Conservation (phyloP, 2,329 filamentous ascomycete genomes). For the Pseudogymnoascus sp. region DNA sequence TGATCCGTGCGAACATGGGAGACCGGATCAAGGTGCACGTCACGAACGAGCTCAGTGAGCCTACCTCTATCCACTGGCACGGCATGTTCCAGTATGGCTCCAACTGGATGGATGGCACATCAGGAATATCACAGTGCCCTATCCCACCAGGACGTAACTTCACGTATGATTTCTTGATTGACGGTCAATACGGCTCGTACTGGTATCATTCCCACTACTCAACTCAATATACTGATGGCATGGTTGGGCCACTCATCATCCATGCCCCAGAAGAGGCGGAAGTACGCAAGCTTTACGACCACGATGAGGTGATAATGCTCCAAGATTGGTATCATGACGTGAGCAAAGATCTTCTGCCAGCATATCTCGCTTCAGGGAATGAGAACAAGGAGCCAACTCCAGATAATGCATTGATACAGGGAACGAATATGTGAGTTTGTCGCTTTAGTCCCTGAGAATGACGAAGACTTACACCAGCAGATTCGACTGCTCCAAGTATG, state of each 20-base stretch:
- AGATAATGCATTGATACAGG: slow-evolving; percentile 43
- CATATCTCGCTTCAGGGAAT: slow-evolving; percentile 36
- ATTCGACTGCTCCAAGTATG: slow-evolving; percentile 36
- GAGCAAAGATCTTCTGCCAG: slow-evolving; percentile 36
- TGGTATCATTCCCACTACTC: slow-evolving; percentile 59
- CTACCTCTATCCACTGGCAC: slow-evolving; percentile 44
- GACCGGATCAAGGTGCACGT: slow-evolving; percentile 33
- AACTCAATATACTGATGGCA: slow-evolving; percentile 40
- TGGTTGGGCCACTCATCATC: slow-evolving; percentile 56
- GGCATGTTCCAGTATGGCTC: slow-evolving; percentile 39
- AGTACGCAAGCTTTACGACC: slow-evolving; percentile 50
- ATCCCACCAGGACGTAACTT: slow-evolving; percentile 43
- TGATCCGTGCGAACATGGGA: slow-evolving; percentile 35
- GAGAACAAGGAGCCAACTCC: slow-evolving; percentile 38
- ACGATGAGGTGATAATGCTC: slow-evolving; percentile 60
- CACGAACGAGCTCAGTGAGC: slow-evolving; percentile 29
- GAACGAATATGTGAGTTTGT: slow-evolving; percentile 38
- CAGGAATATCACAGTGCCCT: slow-evolving; percentile 56
- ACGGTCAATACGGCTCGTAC: slow-evolving; percentile 40
- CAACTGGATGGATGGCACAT: slow-evolving; percentile 40
- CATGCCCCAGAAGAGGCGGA: slow-evolving; percentile 49
- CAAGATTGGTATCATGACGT: slow-evolving; percentile 67
- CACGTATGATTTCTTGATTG: slow-evolving; percentile 26
- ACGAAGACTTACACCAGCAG: neutral
- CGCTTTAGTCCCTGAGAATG: neutral